These are phyloP conservation scores for Eimeria tenella DNA, from an alignment of 169 alveolate genomes.

Conservation along the genomic window DNA sequence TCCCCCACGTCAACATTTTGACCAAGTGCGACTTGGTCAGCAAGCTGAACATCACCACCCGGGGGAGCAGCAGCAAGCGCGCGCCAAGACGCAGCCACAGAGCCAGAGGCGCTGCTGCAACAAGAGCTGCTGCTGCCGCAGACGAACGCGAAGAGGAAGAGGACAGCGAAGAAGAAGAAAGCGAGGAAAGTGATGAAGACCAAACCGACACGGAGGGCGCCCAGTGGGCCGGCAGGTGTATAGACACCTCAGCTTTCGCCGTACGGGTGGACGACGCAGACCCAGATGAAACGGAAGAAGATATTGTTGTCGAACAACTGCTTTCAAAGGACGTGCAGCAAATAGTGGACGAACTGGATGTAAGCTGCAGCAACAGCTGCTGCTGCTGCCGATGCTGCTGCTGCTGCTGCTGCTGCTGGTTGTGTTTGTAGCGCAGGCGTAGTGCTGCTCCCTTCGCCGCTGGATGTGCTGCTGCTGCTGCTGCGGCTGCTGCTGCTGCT, in stretches of 20 bases:
- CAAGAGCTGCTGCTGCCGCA: background rate
- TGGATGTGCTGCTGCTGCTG: background rate
- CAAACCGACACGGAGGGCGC: background rate
- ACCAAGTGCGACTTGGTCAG: slow-evolving; percentile 95
- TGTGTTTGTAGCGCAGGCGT: background rate
- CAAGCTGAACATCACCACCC: slow-evolving; percentile 70
- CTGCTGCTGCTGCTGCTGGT: background rate
- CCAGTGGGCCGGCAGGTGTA: background rate
- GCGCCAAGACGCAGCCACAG: background rate
- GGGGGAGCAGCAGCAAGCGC: background rate
- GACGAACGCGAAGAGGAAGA: background rate
- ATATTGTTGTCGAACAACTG: slow-evolving; percentile 26
- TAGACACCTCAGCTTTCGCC: background rate
- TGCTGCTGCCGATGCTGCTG: background rate
- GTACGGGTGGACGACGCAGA: background rate
- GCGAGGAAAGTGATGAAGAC: background rate
- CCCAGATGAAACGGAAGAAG: slow-evolving; percentile 3
- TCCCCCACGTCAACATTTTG: slow-evolving; percentile 94
- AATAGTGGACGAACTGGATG: slow-evolving; percentile 46
- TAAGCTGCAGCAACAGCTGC: background rate
- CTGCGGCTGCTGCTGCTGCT: background rate
- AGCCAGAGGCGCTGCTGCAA: background rate
- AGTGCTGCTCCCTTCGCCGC: background rate
- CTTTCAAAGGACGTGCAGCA: slow-evolving; percentile 37
- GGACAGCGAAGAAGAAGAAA: background rate